These are phyloP conservation scores for Trichoderma lentiforme DNA, from an alignment of 2,329 filamentous ascomycete species.

Conservation along the genomic window DNA sequence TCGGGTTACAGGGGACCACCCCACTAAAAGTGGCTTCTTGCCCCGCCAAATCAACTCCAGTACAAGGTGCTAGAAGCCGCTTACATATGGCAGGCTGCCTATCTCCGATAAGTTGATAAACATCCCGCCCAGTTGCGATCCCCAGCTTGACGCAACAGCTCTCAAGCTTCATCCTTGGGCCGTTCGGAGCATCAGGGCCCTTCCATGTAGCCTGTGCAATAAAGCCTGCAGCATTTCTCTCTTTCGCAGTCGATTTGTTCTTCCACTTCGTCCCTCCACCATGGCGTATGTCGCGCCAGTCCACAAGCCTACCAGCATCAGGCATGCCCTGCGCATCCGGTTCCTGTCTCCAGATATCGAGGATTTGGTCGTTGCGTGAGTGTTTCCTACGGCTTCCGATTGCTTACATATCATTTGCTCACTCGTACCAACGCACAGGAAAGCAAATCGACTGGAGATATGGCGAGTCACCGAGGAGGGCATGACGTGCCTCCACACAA, in stretches of 20 bases:
- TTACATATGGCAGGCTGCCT: slow-evolving; percentile 22
- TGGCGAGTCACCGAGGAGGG: slow-evolving; percentile 67
- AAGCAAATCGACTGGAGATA: slow-evolving; percentile 81
- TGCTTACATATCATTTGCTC: neutral
- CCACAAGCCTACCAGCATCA: slow-evolving; percentile 85
- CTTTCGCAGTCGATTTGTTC: neutral
- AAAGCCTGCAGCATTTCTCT: neutral
- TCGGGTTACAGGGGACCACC: slow-evolving; percentile 15
- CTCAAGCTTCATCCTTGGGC: neutral
- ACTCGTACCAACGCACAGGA: slow-evolving; percentile 47
- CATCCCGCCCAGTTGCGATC: neutral
- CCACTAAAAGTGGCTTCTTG: slow-evolving; percentile 21
- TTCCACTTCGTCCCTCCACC: slow-evolving; percentile 19
- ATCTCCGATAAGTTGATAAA: slow-evolving; percentile 16
- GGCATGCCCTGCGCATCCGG: slow-evolving; percentile 78
- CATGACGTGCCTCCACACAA: slow-evolving; percentile 63
- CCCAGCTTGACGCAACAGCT: slow-evolving; percentile 4
- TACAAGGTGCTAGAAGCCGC: slow-evolving; percentile 19
- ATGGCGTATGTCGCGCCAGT: slow-evolving; percentile 98
- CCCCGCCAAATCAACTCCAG: slow-evolving; percentile 20
- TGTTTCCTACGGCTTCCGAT: neutral
- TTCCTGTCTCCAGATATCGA: slow-evolving; percentile 73
- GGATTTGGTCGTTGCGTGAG: slow-evolving; percentile 84
- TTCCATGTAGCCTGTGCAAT: slow-evolving; percentile 27
- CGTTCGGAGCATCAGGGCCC: neutral